Evolutionary conservation across 768 basidiomycete genomes (phyloP).

Genomic region (Tricholoma flavovirens): DNA sequence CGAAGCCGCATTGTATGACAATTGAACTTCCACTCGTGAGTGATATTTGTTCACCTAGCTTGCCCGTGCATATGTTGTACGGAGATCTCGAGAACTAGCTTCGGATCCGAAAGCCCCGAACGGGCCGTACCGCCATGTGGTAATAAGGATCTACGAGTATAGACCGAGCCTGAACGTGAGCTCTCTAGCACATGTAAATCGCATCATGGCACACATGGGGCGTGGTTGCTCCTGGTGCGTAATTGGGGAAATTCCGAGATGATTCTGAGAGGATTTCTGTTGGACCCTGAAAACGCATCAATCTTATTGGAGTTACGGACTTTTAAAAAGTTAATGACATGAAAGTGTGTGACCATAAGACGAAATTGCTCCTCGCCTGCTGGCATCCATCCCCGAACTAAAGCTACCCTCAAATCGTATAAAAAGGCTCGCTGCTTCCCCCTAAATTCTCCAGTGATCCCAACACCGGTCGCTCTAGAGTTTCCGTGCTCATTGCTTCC

Average conservation of each 20-base stretch:
- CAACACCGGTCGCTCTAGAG: neutral
- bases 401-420: slow-evolving; percentile 3
- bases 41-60: too few species aligned
- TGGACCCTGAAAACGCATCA: neutral
- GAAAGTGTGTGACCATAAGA: neutral
- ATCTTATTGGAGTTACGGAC: neutral
- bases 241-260: neutral
- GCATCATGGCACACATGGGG: neutral
- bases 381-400: neutral
- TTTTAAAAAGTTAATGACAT: slow-evolving; percentile 2
- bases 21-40: too few species aligned
- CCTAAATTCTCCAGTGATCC: neutral
- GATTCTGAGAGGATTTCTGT: neutral
- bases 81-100: too few species aligned
- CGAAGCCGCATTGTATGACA: neutral
- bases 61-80: too few species aligned
- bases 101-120: too few species aligned
- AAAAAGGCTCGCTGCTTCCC: neutral
- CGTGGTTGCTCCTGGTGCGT: neutral
- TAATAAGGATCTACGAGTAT: too few species aligned
- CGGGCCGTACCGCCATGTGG: too few species aligned
- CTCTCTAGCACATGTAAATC: neutral
- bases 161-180: neutral
- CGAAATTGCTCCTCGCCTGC: neutral
- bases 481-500: neutral